phyloP scores from a whole-genome alignment of 192 early-diverging fungal genomes.

The Martensiomyces pterosporus region DNA sequence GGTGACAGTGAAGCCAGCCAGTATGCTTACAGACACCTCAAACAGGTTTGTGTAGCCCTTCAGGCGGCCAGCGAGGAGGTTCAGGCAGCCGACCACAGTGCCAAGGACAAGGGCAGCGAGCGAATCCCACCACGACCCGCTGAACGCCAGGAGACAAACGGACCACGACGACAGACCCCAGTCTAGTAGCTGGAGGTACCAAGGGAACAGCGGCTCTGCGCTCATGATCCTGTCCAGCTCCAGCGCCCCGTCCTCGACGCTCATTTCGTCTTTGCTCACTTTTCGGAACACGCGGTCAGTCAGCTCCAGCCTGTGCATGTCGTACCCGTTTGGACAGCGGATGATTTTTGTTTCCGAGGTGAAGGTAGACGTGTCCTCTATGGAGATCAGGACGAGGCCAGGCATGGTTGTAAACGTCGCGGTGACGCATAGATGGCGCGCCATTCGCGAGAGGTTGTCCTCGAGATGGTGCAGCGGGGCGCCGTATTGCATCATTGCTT shows the following conservation, averaged over 20 bases:
- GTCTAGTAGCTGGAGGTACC: constrained; percentile 53
- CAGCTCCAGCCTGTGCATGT: constrained; percentile 60
- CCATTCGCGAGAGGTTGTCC: constrained; percentile 53
- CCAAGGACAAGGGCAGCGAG: constrained; percentile 47
- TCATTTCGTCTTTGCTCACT: constrained; percentile 54
- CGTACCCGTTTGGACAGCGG: constrained; percentile 52
- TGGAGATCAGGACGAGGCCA: constrained; percentile 60
- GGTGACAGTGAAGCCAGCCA: constrained; percentile 54
- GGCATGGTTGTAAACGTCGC: constrained; percentile 61
- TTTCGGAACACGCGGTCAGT: constrained; percentile 58
- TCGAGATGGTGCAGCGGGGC: constrained; percentile 63
- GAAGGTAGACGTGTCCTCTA: constrained; percentile 61
- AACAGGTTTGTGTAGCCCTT: constrained; percentile 59
- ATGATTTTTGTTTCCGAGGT: constrained; percentile 69
- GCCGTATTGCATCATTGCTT: constrained; percentile 63
- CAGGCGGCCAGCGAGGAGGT: constrained; percentile 55
- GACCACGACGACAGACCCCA: constrained; percentile 55
- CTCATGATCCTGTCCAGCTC: constrained; percentile 54
- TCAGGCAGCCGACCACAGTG: constrained; percentile 52
- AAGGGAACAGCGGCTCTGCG: constrained; percentile 46
- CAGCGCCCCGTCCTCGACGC: constrained; percentile 54
- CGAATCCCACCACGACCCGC: constrained; percentile 61
- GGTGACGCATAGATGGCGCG: constrained; percentile 53
- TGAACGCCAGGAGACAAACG: constrained; percentile 59
- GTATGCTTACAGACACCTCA: constrained; percentile 56